These are phyloP conservation scores for Prosopis cineraria DNA, from an alignment of 306 rosid genomes.

Conservation along the genomic window DNA sequence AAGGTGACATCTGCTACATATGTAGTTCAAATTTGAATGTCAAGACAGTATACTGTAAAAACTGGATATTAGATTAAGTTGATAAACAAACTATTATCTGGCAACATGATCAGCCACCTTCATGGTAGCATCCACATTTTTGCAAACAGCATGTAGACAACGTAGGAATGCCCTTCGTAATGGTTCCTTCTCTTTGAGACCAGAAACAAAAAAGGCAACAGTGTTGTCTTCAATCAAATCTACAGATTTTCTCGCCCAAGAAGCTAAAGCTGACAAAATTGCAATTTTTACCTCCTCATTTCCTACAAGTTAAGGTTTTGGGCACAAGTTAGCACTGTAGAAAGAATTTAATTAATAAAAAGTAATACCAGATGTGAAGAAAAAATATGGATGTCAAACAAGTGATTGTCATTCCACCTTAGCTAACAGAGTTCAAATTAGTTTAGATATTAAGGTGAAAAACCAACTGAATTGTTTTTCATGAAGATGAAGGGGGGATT, in stretches of 20 bases:
- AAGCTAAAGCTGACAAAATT: slow-evolving; percentile 69
- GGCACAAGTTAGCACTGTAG: slow-evolving; percentile 26
- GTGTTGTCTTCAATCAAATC: slow-evolving; percentile 62
- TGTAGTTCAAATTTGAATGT: slow-evolving; percentile 3
- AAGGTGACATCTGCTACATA: slow-evolving; percentile 60
- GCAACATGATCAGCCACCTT: slow-evolving; percentile 51
- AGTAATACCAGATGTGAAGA: background rate
- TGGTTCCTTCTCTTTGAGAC: slow-evolving; percentile 94
- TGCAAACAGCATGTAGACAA: slow-evolving; percentile 61
- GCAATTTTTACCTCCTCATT: slow-evolving; percentile 91
- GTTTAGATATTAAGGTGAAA: slow-evolving; percentile 7
- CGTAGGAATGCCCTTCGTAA: slow-evolving; percentile 87
- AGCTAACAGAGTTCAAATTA: slow-evolving; percentile 4
- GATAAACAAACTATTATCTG: slow-evolving; percentile 33
- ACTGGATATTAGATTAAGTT: slow-evolving; percentile 28
- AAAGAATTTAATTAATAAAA: slow-evolving; percentile 13
- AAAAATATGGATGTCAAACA: background rate
- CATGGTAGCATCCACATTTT: slow-evolving; percentile 64
- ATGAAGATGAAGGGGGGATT: background rate
- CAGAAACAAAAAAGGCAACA: slow-evolving; percentile 73
- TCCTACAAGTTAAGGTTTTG: slow-evolving; percentile 54
- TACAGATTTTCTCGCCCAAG: slow-evolving; percentile 78
- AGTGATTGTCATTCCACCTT: background rate
- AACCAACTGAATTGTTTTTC: background rate
- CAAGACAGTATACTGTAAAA: slow-evolving; percentile 26